phyloP scores from a whole-genome alignment of 768 basidiomycete species.

The Tylopilus sp. region DNA sequence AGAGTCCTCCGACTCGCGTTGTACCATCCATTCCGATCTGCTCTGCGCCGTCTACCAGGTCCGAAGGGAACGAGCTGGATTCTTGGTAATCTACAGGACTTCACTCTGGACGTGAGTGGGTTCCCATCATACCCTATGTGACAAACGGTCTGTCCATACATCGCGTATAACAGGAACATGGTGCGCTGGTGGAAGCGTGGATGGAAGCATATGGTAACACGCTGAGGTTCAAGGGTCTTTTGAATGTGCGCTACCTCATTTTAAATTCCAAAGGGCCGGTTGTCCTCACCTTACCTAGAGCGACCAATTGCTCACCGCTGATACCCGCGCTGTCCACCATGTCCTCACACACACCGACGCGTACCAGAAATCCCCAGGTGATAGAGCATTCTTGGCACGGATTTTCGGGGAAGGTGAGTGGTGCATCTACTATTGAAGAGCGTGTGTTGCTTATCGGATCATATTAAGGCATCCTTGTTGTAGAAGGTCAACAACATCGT shows the following conservation, averaged over 20 bases:
- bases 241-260: slow-evolving; percentile 36
- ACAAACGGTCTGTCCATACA: too few relatives aligned
- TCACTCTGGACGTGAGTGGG: slow-evolving; percentile 40
- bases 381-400: slow-evolving; percentile 35
- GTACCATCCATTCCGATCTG: slow-evolving; percentile 36
- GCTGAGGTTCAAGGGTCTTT: slow-evolving; percentile 40
- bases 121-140: neutral
- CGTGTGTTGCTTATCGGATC: neutral
- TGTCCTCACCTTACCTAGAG: slow-evolving; percentile 18
- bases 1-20: slow-evolving; percentile 27
- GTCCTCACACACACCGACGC: slow-evolving; percentile 53
- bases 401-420: slow-evolving; percentile 40
- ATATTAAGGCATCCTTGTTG: slow-evolving; percentile 47
- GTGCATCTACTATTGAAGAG: neutral
- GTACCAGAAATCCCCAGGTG: slow-evolving; percentile 53
- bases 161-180: slow-evolving; percentile 18
- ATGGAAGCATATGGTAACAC: slow-evolving; percentile 44
- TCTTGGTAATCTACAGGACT: slow-evolving; percentile 46
- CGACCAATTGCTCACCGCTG: slow-evolving; percentile 50
- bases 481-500: slow-evolving; percentile 39
- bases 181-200: slow-evolving; percentile 42
- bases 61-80: slow-evolving; percentile 44
- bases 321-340: slow-evolving; percentile 61
- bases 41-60: slow-evolving; percentile 48
- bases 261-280: neutral